phyloP scores from a whole-genome alignment of 176 grass and related monocot species.

The Raddia guianensis region DNA sequence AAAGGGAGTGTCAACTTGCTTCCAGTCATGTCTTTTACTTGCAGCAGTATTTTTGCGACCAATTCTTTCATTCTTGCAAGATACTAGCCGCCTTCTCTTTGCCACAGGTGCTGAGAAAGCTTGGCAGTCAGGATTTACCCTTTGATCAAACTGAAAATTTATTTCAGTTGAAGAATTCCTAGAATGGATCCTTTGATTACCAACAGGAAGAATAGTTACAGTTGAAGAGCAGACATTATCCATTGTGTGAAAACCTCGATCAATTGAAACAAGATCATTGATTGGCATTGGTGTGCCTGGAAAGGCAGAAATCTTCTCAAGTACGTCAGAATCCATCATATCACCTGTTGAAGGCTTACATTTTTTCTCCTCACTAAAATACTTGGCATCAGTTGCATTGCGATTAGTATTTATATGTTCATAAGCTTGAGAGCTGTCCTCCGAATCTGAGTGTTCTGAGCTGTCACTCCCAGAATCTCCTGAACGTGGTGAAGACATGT shows the following conservation, averaged over 20 bases:
- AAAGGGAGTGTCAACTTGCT: slow-evolving; percentile 39
- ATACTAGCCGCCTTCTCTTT: slow-evolving; percentile 66
- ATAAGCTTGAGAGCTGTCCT: slow-evolving; percentile 47
- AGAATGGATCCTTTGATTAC: slow-evolving; percentile 44
- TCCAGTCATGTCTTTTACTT: slow-evolving; percentile 46
- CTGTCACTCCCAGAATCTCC: slow-evolving; percentile 54
- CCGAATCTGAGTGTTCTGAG: slow-evolving; percentile 51
- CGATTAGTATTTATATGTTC: slow-evolving; percentile 38
- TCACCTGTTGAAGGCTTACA: slow-evolving; percentile 25
- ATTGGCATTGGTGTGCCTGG: slow-evolving; percentile 20
- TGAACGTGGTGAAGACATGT: slow-evolving; percentile 46
- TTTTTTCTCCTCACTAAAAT: slow-evolving; percentile 35
- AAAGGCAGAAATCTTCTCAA: slow-evolving; percentile 40
- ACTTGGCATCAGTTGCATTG: slow-evolving; percentile 36
- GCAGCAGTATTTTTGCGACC: slow-evolving; percentile 28
- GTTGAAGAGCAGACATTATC: slow-evolving; percentile 37
- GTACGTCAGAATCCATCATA: slow-evolving; percentile 42
- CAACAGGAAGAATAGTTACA: slow-evolving; percentile 46
- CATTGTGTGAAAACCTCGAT: slow-evolving; percentile 39
- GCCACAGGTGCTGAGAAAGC: slow-evolving; percentile 53
- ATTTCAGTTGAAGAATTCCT: slow-evolving; percentile 50
- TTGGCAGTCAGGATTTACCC: slow-evolving; percentile 52
- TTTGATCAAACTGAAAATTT: slow-evolving; percentile 53
- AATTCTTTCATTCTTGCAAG: slow-evolving; percentile 57
- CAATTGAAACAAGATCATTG: slow-evolving; percentile 55